Conservation (phyloP, 768 basidiomycete species). For the Xerocomus potaroensis region DNA sequence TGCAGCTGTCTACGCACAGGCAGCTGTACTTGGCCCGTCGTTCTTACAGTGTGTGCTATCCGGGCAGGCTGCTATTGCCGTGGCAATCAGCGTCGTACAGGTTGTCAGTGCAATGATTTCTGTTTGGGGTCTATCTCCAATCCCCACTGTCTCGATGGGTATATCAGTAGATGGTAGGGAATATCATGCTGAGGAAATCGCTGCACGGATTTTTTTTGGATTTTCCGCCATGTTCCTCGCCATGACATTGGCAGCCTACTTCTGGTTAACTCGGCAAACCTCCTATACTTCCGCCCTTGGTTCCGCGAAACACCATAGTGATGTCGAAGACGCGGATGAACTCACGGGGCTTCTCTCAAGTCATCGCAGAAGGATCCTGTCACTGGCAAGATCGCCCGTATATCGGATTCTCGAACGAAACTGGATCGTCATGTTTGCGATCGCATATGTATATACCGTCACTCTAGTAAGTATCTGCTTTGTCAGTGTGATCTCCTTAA, state of each 20-base stretch:
- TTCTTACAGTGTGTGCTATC: conserved; percentile 73
- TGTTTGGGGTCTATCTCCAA: conserved; percentile 39
- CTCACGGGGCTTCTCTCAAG: conserved; percentile 33
- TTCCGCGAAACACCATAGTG: conserved; percentile 37
- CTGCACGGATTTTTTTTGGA: conserved; percentile 67
- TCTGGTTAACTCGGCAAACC: conserved; percentile 52
- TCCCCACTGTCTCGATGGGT: not conserved
- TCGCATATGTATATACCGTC: conserved; percentile 68
- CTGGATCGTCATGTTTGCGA: conserved; percentile 60
- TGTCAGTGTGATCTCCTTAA: not conserved
- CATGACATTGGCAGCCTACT: conserved; percentile 46
- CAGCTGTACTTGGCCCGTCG: conserved; percentile 68
- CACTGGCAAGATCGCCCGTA: conserved; percentile 39
- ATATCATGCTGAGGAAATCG: conserved; percentile 50
- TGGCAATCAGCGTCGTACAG: conserved; percentile 71
- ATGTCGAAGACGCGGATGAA: conserved; percentile 16
- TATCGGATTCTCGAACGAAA: conserved; percentile 59
- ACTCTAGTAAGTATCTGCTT: conserved; percentile 56
- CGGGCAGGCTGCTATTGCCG: conserved; percentile 79
- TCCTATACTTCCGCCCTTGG: conserved; percentile 51
- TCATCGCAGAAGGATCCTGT: conserved; percentile 16
- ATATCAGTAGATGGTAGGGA: not conserved
- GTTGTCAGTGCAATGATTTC: conserved; percentile 58
- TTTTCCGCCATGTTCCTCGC: conserved; percentile 63
- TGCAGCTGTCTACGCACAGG: conserved; percentile 68